Base-by-base conservation (phyloP, 441 rosid genomes). In the Metrosideros polymorpha region DNA sequence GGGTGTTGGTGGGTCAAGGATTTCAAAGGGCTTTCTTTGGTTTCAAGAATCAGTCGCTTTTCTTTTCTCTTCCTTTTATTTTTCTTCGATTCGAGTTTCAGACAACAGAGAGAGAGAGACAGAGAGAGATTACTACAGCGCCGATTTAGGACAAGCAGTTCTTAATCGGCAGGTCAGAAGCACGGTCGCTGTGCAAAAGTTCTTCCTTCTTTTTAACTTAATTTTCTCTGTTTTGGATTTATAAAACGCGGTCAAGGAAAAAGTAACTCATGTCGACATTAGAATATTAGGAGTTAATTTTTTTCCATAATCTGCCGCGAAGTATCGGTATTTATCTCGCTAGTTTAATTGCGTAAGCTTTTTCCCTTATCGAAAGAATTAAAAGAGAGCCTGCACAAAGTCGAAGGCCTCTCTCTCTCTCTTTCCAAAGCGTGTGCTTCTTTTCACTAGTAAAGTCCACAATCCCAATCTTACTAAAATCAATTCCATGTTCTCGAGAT, bases 21-120 rank as follows among this genome's bases (percentile, higher is more conserved):
- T 87, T 88, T 85, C 54, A 63, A 85, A 49, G 59, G 0, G 85
- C 88, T 93, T 88, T 49, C 95, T 93, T 93, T 85, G 91, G 66
- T 83, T 87, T 85, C 82, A 93, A 86, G 94, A 85, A 83, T 90
- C 56, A 66, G 84, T 52, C 29, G 61, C 29, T 6, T 30, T 54
- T 32, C 29, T 49, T n/a, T 83, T 32, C 55, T 47, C 45, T 24
- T 15, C n/a, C 4, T 7, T 83, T 10, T 17, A 2, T 51, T 47
- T 22, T 30, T 32, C 56, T 82, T 82, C 84, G 39, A 54, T 19
- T 51, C 55, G 22, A 24, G 35, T 1, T 82, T 82, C 84, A 4
- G 84, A 82, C 84, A 82, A n/a, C 19, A 82, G 9, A 29, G 7
- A n/a, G 13, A 30, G 82, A 22, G 39, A 75, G 84, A 17, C 63